Evolutionary conservation across 768 basidiomycete genomes (phyloP).

Genomic region (Crassisporium funariophilum): DNA sequence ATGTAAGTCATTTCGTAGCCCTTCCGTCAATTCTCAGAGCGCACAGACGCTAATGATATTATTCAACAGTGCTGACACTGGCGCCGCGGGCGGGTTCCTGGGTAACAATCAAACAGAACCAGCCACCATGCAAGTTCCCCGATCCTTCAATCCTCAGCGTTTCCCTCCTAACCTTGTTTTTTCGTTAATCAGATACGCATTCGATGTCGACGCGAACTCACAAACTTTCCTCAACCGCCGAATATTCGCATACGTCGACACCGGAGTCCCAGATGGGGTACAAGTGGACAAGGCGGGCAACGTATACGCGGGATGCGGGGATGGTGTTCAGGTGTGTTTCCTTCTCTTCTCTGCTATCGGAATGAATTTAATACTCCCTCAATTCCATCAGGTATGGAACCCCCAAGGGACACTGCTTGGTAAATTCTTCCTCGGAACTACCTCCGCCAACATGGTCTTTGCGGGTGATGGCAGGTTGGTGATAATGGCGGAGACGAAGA

Average conservation of each 20-base stretch:
- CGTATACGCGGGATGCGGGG: slow-evolving; percentile 68
- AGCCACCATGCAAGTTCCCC: slow-evolving; percentile 60
- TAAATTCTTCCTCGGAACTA: slow-evolving; percentile 58
- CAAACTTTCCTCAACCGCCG: slow-evolving; percentile 58
- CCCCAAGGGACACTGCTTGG: slow-evolving; percentile 56
- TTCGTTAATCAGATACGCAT: slow-evolving; percentile 53
- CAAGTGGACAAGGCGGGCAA: slow-evolving; percentile 66
- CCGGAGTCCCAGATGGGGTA: slow-evolving; percentile 69
- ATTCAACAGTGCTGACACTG: slow-evolving; percentile 51
- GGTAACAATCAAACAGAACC: slow-evolving; percentile 60
- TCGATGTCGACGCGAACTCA: slow-evolving; percentile 60
- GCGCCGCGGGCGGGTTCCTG: slow-evolving; percentile 43
- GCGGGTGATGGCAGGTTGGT: slow-evolving; percentile 43
- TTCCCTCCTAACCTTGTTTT: neutral
- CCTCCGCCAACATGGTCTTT: slow-evolving; percentile 49
- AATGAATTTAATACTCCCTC: neutral
- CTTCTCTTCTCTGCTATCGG: neutral
- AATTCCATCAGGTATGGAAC: slow-evolving; percentile 49
- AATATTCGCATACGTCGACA: slow-evolving; percentile 66
- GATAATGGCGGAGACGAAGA: slow-evolving; percentile 49
- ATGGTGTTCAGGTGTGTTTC: slow-evolving; percentile 58
- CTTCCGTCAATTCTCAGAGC: neutral
- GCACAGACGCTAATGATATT: neutral
- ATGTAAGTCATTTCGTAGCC: slow-evolving; percentile 41
- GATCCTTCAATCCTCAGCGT: neutral